Percentiles rank a stretch among this genome's conserved stretches.
phyloP scores from a whole-genome alignment of 2,329 filamentous ascomycete species.

The Arthrobotrys megalospora region DNA sequence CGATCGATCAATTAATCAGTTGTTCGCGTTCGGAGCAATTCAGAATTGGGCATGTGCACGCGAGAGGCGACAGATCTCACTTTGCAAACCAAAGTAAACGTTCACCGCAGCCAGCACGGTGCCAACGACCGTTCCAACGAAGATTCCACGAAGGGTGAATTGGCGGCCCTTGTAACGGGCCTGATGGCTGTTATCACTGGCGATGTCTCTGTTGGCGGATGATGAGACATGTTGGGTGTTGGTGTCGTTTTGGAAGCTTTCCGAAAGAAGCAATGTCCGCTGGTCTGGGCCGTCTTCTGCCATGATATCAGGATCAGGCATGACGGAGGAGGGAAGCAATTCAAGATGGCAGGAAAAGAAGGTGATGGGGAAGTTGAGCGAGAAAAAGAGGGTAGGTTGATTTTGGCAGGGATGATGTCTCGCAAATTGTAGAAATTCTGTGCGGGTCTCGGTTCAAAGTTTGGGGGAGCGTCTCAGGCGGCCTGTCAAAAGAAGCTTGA shows the following conservation, averaged over 20 bases:
- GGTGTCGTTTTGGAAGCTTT: not conserved
- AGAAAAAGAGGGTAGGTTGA: too few species aligned
- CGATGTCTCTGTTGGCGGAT: not conserved
- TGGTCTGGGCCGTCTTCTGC: not conserved
- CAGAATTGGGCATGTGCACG: constrained; percentile 7
- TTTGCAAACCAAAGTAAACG: constrained; percentile 98
- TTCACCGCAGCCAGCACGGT: constrained; percentile 95
- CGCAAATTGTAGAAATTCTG: not conserved
- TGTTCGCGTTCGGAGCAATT: not conserved
- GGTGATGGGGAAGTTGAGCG: not conserved
- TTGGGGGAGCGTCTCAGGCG: too few species aligned
- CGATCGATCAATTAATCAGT: constrained; percentile 25
- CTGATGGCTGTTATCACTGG: not conserved
- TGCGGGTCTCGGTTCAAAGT: not conserved
- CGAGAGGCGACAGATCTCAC: constrained; percentile 66
- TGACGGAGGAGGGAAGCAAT: not conserved
- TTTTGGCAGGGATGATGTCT: not conserved
- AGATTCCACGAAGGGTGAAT: constrained; percentile 86
- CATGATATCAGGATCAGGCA: constrained; percentile 4
- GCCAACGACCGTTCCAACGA: constrained; percentile 85
- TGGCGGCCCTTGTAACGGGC: constrained; percentile 52
- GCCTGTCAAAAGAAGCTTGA: not conserved
- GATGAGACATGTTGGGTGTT: constrained; percentile 12
- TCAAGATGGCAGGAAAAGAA: constrained; percentile 3
- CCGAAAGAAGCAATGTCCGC: not conserved